Percentiles rank a stretch among this genome's conserved stretches.
phyloP scores from a whole-genome alignment of 495 filamentous ascomycete genomes.

The Neurospora sp. region DNA sequence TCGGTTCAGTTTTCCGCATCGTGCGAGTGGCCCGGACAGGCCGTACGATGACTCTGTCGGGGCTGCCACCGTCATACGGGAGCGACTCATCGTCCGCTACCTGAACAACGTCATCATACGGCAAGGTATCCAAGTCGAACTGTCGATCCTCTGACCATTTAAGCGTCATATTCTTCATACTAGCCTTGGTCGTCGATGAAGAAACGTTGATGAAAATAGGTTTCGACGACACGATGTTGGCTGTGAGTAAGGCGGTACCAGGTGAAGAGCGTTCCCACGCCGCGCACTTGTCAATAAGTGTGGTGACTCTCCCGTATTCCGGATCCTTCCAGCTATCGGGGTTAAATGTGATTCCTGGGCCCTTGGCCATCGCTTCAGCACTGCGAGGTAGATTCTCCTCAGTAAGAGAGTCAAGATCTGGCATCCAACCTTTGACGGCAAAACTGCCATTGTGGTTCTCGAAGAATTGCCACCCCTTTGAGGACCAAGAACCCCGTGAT shows the following conservation, averaged over 20 bases:
- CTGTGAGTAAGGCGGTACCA: conserved; percentile 17
- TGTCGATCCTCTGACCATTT: conserved; percentile 27
- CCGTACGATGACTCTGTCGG: background rate
- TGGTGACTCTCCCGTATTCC: conserved; percentile 27
- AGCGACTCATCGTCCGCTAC: conserved; percentile 10
- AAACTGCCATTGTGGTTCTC: conserved; percentile 22
- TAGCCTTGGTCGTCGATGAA: conserved; percentile 9
- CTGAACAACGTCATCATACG: conserved; percentile 28
- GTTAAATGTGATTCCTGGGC: conserved; percentile 2
- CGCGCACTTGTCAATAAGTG: conserved; percentile 23
- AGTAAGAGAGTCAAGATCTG: conserved; percentile 17
- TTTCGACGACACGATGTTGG: conserved; percentile 17
- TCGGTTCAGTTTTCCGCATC: background rate
- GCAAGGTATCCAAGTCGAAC: conserved; percentile 32
- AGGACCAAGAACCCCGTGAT: conserved; percentile 13
- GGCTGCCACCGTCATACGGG: background rate
- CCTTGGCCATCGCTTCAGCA: conserved; percentile 24
- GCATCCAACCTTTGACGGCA: conserved; percentile 21
- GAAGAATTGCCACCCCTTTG: conserved; percentile 12
- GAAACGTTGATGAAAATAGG: conserved; percentile 28
- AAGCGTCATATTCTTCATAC: conserved; percentile 12
- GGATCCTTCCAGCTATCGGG: conserved; percentile 26
- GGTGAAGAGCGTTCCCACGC: conserved; percentile 31
- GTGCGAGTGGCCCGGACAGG: background rate
- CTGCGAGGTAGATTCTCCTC: conserved; percentile 24